phyloP scores from a whole-genome alignment of 164 flowering plant genomes.

The Warburgia ugandensis region DNA sequence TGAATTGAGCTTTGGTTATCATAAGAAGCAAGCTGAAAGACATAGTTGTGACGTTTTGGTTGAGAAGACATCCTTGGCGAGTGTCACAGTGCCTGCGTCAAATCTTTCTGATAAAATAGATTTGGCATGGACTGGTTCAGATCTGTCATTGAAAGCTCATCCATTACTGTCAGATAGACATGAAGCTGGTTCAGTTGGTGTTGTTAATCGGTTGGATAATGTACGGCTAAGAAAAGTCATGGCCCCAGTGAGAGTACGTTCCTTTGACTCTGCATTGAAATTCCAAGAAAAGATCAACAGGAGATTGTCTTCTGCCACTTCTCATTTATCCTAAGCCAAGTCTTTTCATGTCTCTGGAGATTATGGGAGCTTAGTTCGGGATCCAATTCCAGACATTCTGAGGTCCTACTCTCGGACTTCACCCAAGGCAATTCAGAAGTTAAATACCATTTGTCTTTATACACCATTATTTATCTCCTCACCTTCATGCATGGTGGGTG shows the following conservation, averaged over 20 bases:
- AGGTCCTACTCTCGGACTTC: conserved; percentile 44
- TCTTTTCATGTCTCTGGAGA: conserved; percentile 93
- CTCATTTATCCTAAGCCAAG: conserved; percentile 50
- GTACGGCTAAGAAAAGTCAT: conserved; percentile 31
- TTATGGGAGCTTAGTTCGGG: conserved; percentile 59
- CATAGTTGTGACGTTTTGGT: no score
- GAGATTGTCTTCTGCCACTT: conserved; percentile 45
- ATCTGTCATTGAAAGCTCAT: no score
- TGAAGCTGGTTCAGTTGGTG: conserved; percentile 19
- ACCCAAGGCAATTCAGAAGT: conserved; percentile 43
- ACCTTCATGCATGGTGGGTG: conserved; percentile 40
- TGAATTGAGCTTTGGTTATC: no score
- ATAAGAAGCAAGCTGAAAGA: no score
- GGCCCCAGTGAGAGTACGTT: conserved; percentile 65
- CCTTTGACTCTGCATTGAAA: conserved; percentile 89
- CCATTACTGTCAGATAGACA: conserved; percentile 23
- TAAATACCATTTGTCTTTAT: conserved; percentile 27
- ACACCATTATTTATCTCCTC: conserved; percentile 52
- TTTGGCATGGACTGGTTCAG: conserved; percentile 84
- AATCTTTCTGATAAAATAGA: conserved; percentile 84
- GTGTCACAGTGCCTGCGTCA: conserved; percentile 36
- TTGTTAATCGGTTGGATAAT: conserved; percentile 26
- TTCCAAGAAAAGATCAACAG: conserved; percentile 44
- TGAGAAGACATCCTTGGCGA: conserved; percentile 20
- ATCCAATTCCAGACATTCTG: conserved; percentile 45